phyloP scores from a whole-genome alignment of 2,329 filamentous ascomycete species.

The Colletotrichum endophyticum region DNA sequence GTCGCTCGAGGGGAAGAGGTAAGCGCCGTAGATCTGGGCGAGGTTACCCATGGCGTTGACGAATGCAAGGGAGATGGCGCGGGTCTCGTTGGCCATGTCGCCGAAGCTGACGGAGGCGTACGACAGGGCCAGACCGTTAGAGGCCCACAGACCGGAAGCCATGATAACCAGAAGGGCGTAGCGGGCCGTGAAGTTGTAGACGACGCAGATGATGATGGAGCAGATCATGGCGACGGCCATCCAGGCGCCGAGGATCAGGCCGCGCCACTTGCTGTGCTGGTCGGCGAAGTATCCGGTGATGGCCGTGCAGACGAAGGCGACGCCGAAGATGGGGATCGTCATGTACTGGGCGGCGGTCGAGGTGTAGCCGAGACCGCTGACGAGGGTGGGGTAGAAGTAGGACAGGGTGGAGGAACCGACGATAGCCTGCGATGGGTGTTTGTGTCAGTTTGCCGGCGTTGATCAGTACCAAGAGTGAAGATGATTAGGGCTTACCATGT shows the following conservation, averaged over 20 bases:
- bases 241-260: slow-evolving; percentile 53
- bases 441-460: slow-evolving; percentile 26
- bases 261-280: slow-evolving; percentile 45
- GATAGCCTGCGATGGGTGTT: slow-evolving; percentile 24
- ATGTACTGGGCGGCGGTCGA: slow-evolving; percentile 37
- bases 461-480: not conserved
- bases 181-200: slow-evolving; percentile 55
- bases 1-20: slow-evolving; percentile 54
- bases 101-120: slow-evolving; percentile 58
- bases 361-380: slow-evolving; percentile 35
- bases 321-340: slow-evolving; percentile 56
- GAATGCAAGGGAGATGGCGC: slow-evolving; percentile 49
- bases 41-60: slow-evolving; percentile 61
- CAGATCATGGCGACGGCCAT: slow-evolving; percentile 44
- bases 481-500: slow-evolving; percentile 34
- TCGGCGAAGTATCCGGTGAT: slow-evolving; percentile 54
- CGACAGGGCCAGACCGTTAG: slow-evolving; percentile 55
- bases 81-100: slow-evolving; percentile 50
- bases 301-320: slow-evolving; percentile 54
- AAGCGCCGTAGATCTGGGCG: slow-evolving; percentile 60
- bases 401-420: slow-evolving; percentile 34
- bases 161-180: slow-evolving; percentile 60
- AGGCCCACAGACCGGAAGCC: slow-evolving; percentile 59
- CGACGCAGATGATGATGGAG: slow-evolving; percentile 46
- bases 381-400: slow-evolving; percentile 38